Percentiles rank a stretch among this genome's conserved stretches.
phyloP scores from a whole-genome alignment of 1,284 basidiomycete species.

The Tilletiaria anomala region DNA sequence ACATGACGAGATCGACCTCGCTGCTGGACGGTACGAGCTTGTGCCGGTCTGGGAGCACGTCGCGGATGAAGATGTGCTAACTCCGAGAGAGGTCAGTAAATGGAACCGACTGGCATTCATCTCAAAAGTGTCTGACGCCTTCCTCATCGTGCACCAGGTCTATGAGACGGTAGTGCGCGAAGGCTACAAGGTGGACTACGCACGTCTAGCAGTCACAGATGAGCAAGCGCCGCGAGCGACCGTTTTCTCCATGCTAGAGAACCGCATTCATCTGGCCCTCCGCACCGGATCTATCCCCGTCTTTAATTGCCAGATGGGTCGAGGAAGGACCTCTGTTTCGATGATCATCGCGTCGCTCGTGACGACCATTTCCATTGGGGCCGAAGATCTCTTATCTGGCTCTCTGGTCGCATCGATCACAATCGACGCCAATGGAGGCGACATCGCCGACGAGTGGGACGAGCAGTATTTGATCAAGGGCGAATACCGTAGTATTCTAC shows the following conservation, averaged over 20 bases:
- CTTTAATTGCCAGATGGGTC: slow-evolving; percentile 39
- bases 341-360: slow-evolving; percentile 37
- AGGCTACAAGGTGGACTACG: slow-evolving; percentile 36
- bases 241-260: slow-evolving; percentile 34
- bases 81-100: slow-evolving; percentile 61
- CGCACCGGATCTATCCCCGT: slow-evolving; percentile 21
- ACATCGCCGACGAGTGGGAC: slow-evolving; percentile 26
- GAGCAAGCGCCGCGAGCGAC: slow-evolving; percentile 38
- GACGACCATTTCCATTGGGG: slow-evolving; percentile 13
- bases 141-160: slow-evolving; percentile 7
- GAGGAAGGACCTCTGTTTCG: slow-evolving; percentile 35
- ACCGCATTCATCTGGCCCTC: slow-evolving; percentile 27
- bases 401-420: slow-evolving; percentile 13
- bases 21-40: slow-evolving; percentile 64
- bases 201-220: slow-evolving; percentile 36
- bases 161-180: slow-evolving; percentile 33
- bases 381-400: neutral
- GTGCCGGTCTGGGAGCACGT: slow-evolving; percentile 64
- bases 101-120: neutral
- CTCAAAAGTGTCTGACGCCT: neutral
- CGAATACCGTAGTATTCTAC: slow-evolving; percentile 91
- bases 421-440: neutral
- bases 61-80: slow-evolving; percentile 73
- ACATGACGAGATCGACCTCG: slow-evolving; percentile 82
- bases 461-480: slow-evolving; percentile 47